Conservation (phyloP, 2,329 filamentous ascomycete genomes). For the Zelopaecilomyces penicillatus region DNA sequence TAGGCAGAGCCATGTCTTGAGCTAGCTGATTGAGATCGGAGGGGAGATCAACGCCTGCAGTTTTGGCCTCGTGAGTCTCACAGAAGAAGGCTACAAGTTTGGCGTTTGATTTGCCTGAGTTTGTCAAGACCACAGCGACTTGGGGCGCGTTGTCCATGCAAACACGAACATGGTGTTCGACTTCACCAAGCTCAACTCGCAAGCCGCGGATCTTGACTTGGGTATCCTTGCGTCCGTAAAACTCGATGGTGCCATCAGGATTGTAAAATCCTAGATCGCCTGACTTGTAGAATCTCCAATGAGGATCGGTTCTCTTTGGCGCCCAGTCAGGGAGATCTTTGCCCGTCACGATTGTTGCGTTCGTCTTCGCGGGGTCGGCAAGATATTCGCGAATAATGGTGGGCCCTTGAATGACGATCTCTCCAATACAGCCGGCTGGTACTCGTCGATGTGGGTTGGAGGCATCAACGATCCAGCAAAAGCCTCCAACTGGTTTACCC, state of each 20-base stretch:
- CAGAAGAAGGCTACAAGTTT: not conserved
- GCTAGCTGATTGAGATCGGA: too few relatives aligned
- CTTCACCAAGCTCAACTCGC: conserved; percentile 39
- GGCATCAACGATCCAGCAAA: conserved; percentile 8
- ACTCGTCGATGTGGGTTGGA: conserved; percentile 13
- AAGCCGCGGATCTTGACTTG: conserved; percentile 55
- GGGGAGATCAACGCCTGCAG: not conserved
- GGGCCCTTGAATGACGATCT: conserved; percentile 32
- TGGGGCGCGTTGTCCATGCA: not conserved
- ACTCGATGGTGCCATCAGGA: conserved; percentile 32
- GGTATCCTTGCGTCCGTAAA: conserved; percentile 45
- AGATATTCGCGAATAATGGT: conserved; percentile 41
- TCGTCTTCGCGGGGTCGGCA: conserved; percentile 36
- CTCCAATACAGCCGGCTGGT: conserved; percentile 25
- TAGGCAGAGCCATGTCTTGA: too few relatives aligned
- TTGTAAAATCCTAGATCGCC: conserved; percentile 39
- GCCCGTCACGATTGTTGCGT: conserved; percentile 28
- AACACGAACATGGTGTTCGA: conserved; percentile 7
- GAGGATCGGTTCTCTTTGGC: not conserved
- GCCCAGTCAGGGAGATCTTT: conserved; percentile 2
- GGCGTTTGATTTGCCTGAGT: not conserved
- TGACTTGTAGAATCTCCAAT: conserved; percentile 33
- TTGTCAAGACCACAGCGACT: conserved; percentile 4
- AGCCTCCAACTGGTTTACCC: conserved; percentile 3
- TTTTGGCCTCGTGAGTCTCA: too few relatives aligned